Evolutionary conservation across 305 asterid genomes (phyloP).

Genomic region (Stenogyne calaminthoides): DNA sequence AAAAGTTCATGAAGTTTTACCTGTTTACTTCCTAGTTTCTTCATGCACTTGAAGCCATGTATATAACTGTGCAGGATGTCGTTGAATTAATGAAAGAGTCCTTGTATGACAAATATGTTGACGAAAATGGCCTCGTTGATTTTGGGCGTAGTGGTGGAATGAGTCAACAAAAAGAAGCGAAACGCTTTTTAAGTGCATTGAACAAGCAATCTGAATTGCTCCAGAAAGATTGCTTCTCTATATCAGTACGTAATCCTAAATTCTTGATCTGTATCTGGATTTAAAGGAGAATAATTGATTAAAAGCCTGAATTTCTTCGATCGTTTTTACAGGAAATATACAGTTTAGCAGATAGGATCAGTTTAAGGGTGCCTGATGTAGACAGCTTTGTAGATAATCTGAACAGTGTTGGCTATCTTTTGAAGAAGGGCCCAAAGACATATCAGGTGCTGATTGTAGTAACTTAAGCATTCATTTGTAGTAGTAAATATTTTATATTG

Average conservation of each 20-base stretch:
- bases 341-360: conserved; percentile 82
- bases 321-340: conserved; percentile 71
- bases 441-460: conserved; percentile 62
- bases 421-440: conserved; percentile 90
- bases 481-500: not conserved
- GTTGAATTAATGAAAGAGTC: conserved; percentile 98
- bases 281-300: not conserved
- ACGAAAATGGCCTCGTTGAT: conserved; percentile 92
- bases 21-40: not conserved
- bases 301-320: conserved; percentile 20
- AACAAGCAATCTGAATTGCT: conserved; percentile 81
- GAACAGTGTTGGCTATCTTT: conserved; percentile 84
- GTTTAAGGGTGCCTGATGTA: conserved; percentile 82
- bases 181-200: conserved; percentile 82
- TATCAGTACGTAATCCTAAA: conserved; percentile 58
- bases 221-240: conserved; percentile 88
- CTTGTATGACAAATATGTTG: conserved; percentile 89
- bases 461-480: conserved; percentile 3
- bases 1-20: not conserved
- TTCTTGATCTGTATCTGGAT: conserved; percentile 21
- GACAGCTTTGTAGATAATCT: conserved; percentile 84
- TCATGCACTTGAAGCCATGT: conserved; percentile 20
- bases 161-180: conserved; percentile 98
- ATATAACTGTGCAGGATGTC: conserved; percentile 63
- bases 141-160: conserved; percentile 97